Percentiles rank a stretch among this genome's conserved stretches.
phyloP scores from a whole-genome alignment of 495 filamentous ascomycete genomes.

The Penicillium fimorum region DNA sequence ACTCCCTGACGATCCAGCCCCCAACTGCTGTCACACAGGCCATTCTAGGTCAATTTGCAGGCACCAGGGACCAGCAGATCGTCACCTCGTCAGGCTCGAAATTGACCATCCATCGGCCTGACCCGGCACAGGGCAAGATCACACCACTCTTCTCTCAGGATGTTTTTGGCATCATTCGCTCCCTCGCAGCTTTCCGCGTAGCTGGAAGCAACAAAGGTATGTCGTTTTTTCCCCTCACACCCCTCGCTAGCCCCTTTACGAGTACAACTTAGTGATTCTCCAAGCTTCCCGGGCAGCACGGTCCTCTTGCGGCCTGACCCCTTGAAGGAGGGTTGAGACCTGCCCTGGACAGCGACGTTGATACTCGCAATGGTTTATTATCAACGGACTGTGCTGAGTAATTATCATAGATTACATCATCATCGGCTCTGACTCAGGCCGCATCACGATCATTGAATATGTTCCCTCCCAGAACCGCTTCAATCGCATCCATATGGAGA shows the following conservation, averaged over 20 bases:
- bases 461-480: constrained; percentile 83
- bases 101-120: constrained; percentile 82
- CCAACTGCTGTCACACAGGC: constrained; percentile 86
- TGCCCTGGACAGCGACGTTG: constrained; percentile 46
- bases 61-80: constrained; percentile 95
- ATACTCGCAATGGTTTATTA: constrained; percentile 28
- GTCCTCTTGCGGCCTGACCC: constrained; percentile 38
- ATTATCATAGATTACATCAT: constrained; percentile 83
- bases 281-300: constrained; percentile 62
- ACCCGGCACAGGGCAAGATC: constrained; percentile 81
- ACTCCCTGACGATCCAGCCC: constrained; percentile 89
- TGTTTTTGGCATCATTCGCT: constrained; percentile 91
- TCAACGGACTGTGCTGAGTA: constrained; percentile 58
- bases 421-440: constrained; percentile 90
- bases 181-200: constrained; percentile 81
- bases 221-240: constrained; percentile 38
- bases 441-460: constrained; percentile 93
- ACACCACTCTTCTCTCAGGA: constrained; percentile 83
- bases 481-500: constrained; percentile 87
- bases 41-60: constrained; percentile 89
- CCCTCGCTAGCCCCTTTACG: constrained; percentile 44
- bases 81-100: constrained; percentile 89
- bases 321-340: constrained; percentile 32
- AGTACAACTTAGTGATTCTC: constrained; percentile 92
- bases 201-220: constrained; percentile 96